Conservation (phyloP, 2,329 filamentous ascomycete species). For the Aspergillus sp. region DNA sequence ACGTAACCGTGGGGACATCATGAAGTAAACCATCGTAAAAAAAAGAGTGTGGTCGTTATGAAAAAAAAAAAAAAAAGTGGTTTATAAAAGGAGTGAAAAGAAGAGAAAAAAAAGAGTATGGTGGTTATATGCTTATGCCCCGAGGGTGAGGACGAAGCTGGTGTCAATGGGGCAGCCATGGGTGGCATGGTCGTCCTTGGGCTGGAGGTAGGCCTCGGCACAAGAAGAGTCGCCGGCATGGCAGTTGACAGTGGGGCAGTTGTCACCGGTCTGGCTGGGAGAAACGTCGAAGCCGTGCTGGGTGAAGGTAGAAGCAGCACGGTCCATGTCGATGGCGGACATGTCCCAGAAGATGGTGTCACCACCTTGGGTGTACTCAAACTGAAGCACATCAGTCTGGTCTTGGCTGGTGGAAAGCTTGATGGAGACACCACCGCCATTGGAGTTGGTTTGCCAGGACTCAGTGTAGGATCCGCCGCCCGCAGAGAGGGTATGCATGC, state of each 20-base stretch:
- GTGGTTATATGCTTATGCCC: slow-evolving; percentile 15
- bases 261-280: slow-evolving; percentile 23
- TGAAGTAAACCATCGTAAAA: neutral
- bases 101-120: neutral
- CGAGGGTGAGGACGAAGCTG: slow-evolving; percentile 35
- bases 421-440: slow-evolving; percentile 45
- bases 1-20: neutral
- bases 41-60: neutral
- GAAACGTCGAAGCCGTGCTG: slow-evolving; percentile 37
- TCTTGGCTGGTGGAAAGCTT: slow-evolving; percentile 36
- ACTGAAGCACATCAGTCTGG: slow-evolving; percentile 42
- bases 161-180: slow-evolving; percentile 40
- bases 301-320: slow-evolving; percentile 29
- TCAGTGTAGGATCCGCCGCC: slow-evolving; percentile 37
- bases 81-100: slow-evolving; percentile 1
- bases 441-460: slow-evolving; percentile 34
- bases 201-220: slow-evolving; percentile 40
- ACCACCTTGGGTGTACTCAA: slow-evolving; percentile 35
- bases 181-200: slow-evolving; percentile 42
- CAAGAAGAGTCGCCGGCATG: slow-evolving; percentile 35
- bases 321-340: slow-evolving; percentile 34
- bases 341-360: slow-evolving; percentile 39
- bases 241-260: slow-evolving; percentile 39
- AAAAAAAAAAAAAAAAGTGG: neutral
- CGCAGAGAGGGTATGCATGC: slow-evolving; percentile 36